Conservation (phyloP, 495 filamentous ascomycete genomes). For the Podospora pseudopauciseta region DNA sequence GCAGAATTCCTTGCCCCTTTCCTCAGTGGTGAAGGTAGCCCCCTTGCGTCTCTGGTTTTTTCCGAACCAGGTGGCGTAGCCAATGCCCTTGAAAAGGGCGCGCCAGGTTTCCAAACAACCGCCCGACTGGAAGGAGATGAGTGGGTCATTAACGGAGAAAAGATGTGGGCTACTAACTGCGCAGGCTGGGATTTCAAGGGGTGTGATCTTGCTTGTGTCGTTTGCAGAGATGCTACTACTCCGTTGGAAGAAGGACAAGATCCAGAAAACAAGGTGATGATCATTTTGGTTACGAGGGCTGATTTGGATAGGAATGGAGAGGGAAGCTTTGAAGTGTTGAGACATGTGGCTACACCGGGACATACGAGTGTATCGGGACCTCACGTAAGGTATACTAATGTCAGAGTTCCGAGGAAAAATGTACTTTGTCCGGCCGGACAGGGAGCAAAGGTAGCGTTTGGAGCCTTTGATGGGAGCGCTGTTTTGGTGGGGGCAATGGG, state of each 20-base stretch:
- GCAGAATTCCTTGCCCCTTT: constrained; percentile 49
- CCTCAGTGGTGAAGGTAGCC: constrained; percentile 41
- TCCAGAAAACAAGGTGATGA: constrained; percentile 41
- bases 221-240: constrained; percentile 44
- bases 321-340: constrained; percentile 41
- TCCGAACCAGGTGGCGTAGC: constrained; percentile 49
- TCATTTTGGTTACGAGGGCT: constrained; percentile 47
- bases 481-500: constrained; percentile 52
- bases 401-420: constrained; percentile 46
- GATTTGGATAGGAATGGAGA: constrained; percentile 41
- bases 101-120: constrained; percentile 45
- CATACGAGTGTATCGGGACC: constrained; percentile 46
- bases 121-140: constrained; percentile 49
- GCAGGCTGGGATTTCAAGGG: constrained; percentile 52
- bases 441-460: constrained; percentile 37
- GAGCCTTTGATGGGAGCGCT: constrained; percentile 43
- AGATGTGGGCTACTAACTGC: constrained; percentile 56
- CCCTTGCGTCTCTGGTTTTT: constrained; percentile 50
- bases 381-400: constrained; percentile 45
- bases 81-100: constrained; percentile 51
- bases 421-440: constrained; percentile 43
- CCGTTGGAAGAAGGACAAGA: constrained; percentile 21
- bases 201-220: constrained; percentile 51
- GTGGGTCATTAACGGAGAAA: constrained; percentile 55
- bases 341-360: constrained; percentile 42